phyloP scores from a whole-genome alignment of 2,329 filamentous ascomycete species.

The Aspergillus bombycis region DNA sequence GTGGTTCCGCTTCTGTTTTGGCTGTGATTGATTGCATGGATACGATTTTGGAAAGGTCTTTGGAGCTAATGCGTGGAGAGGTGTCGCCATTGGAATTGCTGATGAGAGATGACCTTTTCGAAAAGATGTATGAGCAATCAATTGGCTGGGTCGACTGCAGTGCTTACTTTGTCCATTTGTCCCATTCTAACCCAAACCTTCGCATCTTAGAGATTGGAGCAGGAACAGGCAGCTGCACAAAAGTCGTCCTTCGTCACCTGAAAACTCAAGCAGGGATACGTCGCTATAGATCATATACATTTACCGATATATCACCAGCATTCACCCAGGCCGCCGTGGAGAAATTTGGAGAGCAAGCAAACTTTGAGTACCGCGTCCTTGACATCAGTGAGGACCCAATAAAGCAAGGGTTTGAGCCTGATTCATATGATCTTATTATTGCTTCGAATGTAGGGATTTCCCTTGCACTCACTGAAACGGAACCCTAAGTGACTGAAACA shows the following conservation, averaged over 20 bases:
- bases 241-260: neutral
- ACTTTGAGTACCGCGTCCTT: constrained; percentile 26
- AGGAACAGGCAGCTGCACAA: constrained; percentile 22
- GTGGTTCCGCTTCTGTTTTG: no score
- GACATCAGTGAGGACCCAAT: constrained; percentile 28
- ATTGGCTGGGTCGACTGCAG: constrained; percentile 1
- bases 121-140: neutral
- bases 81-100: no score
- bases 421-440: constrained; percentile 29
- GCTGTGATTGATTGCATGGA: no score
- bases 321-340: constrained; percentile 25
- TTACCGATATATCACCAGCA: constrained; percentile 27
- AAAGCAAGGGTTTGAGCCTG: constrained; percentile 25
- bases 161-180: no score
- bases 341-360: constrained; percentile 12
- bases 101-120: no score
- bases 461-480: neutral
- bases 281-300: constrained; percentile 18
- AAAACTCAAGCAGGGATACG: neutral
- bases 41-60: no score
- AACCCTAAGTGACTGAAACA: neutral
- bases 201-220: constrained; percentile 22
- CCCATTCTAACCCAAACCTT: constrained; percentile 11
- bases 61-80: no score
- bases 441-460: constrained; percentile 1